Base-by-base conservation (phyloP, 2,329 filamentous ascomycete genomes). In the Penicillium freii region DNA sequence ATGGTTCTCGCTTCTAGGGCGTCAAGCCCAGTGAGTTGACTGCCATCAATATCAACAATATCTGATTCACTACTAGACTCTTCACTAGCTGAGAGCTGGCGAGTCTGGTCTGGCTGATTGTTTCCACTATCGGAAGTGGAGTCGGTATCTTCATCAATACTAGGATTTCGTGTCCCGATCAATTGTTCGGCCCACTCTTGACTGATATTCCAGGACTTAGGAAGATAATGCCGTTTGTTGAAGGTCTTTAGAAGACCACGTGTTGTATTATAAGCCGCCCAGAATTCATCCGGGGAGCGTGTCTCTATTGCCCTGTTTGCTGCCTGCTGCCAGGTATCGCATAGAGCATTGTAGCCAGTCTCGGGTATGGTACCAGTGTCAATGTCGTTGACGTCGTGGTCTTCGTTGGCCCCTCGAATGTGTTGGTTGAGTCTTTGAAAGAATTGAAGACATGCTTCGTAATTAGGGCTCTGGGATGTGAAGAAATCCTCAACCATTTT, bases 1-100 rank as follows among this genome's bases (percentile, higher is more conserved):
- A 46, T 50, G 1, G 59, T 52, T 29, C 54, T 54, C 23, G 46
- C 31, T 47, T 62, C 53, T 15, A 62, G 36, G 8, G 51, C 15
- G 47, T 62, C 33, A 33, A 42, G 39, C 0, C 36, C 36, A 19
- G 1, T 38, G 1, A 4, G 36, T 0, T 38, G 0, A 38, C 1
- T 4, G 10, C 17, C 5, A 2, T 38, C 8, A 0, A 38, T 2
- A 19, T 38, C n/a, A n/a, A n/a, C 1, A 38, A n/a, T 38, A 1
- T 38, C 8, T 0, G 36, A 19, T 38, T 38, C n/a, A 1, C 1
- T 4, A 1, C 25, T 25, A 1, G 25, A 25, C 5, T 25, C 25
- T 25, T 25, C 25, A 25, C 25, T 25, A 4, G 27, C 7, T 2
- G 27, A 29, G 9, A 29, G 27, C 9, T 29, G 27, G 9, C 27